A percentile compares a stretch with the other conserved stretches of the same genome.
phyloP scores from a whole-genome alignment of 1,284 basidiomycete genomes.

The Peniophora sp. region DNA sequence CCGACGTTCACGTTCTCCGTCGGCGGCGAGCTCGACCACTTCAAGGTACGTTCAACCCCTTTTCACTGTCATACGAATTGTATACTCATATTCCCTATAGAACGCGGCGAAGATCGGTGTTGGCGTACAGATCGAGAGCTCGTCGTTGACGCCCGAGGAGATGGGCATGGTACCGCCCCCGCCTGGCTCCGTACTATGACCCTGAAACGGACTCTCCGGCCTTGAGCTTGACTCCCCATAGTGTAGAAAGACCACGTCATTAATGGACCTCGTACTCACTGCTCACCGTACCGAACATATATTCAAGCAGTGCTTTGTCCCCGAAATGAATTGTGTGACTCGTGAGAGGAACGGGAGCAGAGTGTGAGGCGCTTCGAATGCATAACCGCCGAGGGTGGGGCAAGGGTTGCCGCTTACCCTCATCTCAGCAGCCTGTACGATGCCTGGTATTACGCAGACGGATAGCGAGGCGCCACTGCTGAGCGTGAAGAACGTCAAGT shows the following conservation, averaged over 20 bases:
- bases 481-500: slow-evolving; percentile 35
- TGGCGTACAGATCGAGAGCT: slow-evolving; percentile 93
- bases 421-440: background rate
- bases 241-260: background rate
- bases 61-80: background rate
- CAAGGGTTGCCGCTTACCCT: too few relatives aligned
- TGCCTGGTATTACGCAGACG: slow-evolving; percentile 6
- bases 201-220: background rate
- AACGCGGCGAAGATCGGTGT: slow-evolving; percentile 92
- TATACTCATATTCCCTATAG: slow-evolving; percentile 30
- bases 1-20: slow-evolving; percentile 94
- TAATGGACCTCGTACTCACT: background rate
- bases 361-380: too few relatives aligned
- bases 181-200: slow-evolving; percentile 1
- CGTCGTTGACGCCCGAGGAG: slow-evolving; percentile 69
- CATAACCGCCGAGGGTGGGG: too few relatives aligned
- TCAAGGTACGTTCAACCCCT: slow-evolving; percentile 71
- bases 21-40: slow-evolving; percentile 96
- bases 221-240: background rate
- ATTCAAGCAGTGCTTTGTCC: background rate
- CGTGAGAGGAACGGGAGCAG: too few relatives aligned
- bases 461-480: slow-evolving; percentile 22
- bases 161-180: slow-evolving; percentile 46
- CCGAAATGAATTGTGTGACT: too few relatives aligned
- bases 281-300: background rate